Percentiles rank a stretch among this genome's conserved stretches.
Conservation (phyloP, 1,139 yeast species). For the Candida gigantensis region DNA sequence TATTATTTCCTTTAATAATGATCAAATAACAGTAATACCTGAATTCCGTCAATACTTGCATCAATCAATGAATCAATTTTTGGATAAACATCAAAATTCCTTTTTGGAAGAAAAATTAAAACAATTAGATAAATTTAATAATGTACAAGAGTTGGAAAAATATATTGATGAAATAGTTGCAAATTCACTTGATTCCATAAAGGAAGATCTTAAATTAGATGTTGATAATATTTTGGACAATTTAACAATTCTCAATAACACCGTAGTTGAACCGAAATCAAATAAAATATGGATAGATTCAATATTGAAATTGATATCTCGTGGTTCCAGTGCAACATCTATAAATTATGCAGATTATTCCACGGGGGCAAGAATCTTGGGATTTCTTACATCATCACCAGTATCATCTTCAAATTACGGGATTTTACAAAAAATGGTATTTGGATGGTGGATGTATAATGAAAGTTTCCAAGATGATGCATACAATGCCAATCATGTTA, state of each 20-base stretch:
- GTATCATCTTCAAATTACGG: conserved; percentile 5
- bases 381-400: conserved; percentile 34
- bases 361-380: conserved; percentile 42
- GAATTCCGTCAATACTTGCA: conserved; percentile 42
- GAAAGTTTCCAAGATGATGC: conserved; percentile 21
- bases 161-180: conserved; percentile 8
- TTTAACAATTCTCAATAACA: conserved; percentile 14
- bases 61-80: conserved; percentile 36
- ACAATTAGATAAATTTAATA: conserved; percentile 6
- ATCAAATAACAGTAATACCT: conserved; percentile 40
- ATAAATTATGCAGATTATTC: conserved; percentile 46
- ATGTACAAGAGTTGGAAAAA: conserved; percentile 8
- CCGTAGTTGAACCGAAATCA: conserved; percentile 3
- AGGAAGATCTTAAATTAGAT: conserved; percentile 12
- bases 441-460: conserved; percentile 46
- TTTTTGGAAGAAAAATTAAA: conserved; percentile 12
- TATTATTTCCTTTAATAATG: conserved; percentile 26
- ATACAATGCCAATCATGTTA: conserved; percentile 42
- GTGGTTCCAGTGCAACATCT: conserved; percentile 30
- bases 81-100: conserved; percentile 27
- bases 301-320: conserved; percentile 35
- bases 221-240: conserved; percentile 33
- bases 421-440: conserved; percentile 29
- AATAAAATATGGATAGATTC: conserved; percentile 19
- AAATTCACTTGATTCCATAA: conserved; percentile 6